These are phyloP conservation scores for Neonectria punicea DNA, from an alignment of 2,329 filamentous ascomycete genomes.

Conservation along the genomic window DNA sequence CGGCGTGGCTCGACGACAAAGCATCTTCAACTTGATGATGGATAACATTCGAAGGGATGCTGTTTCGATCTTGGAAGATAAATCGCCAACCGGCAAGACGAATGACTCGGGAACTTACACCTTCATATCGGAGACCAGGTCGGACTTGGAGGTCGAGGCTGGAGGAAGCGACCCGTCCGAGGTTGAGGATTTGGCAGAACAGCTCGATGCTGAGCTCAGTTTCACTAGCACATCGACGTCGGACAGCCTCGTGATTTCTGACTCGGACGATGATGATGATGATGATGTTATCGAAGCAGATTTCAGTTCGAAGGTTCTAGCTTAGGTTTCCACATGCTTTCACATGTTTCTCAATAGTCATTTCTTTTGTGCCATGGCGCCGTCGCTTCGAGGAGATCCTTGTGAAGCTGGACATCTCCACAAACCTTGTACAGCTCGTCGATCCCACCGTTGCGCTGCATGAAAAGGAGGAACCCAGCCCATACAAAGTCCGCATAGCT, in stretches of 20 bases:
- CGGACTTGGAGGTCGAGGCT: constrained; percentile 25
- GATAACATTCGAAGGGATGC: constrained; percentile 43
- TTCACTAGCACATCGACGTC: constrained; percentile 7
- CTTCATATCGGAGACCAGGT: constrained; percentile 20
- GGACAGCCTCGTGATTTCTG: constrained; percentile 13
- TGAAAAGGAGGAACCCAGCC: constrained; percentile 58
- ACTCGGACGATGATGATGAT: constrained; percentile 23
- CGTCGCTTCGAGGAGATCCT: constrained; percentile 52
- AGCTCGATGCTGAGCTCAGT: constrained; percentile 20
- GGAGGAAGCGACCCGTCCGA: constrained; percentile 15
- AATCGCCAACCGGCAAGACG: constrained; percentile 37
- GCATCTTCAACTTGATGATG: constrained; percentile 42
- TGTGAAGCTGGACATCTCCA: constrained; percentile 52
- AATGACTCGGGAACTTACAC: constrained; percentile 48
- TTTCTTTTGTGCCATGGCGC: constrained; percentile 55
- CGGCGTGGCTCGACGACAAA: constrained; percentile 26
- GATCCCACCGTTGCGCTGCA: constrained; percentile 47
- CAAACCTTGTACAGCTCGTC: constrained; percentile 49
- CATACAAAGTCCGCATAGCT: constrained; percentile 70
- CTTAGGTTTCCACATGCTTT: background rate
- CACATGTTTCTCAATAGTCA: constrained; percentile 44
- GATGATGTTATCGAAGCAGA: background rate
- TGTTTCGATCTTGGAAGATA: constrained; percentile 42
- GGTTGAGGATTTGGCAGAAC: constrained; percentile 31
- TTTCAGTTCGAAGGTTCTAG: background rate